These are phyloP conservation scores for Candida albicans DNA, from an alignment of 1,139 yeast species.

Conservation along the genomic window DNA sequence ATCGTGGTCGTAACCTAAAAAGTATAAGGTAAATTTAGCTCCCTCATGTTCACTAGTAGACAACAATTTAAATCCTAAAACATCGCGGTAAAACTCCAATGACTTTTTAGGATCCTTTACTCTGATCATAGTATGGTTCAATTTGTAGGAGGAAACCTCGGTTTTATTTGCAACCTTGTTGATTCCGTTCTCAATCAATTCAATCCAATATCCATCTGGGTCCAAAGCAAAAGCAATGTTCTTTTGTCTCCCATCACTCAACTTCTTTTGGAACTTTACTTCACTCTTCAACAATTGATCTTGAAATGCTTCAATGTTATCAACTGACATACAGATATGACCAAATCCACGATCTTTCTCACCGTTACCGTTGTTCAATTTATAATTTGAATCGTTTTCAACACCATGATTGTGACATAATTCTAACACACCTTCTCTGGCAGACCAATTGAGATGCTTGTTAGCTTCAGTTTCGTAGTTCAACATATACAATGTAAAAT, in stretches of 20 bases:
- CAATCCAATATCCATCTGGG: conserved; percentile 97
- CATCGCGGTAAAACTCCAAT: conserved; percentile 71
- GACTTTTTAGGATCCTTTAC: conserved; percentile 81
- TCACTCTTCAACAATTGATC: conserved; percentile 54
- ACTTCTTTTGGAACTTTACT: conserved; percentile 77
- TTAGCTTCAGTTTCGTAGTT: conserved; percentile 55
- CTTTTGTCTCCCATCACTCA: conserved; percentile 87
- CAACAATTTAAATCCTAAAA: conserved; percentile 76
- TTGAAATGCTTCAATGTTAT: conserved; percentile 69
- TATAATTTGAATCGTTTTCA: conserved; percentile 59
- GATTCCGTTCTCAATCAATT: conserved; percentile 66
- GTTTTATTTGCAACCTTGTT: conserved; percentile 40
- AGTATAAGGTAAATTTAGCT: conserved; percentile 84
- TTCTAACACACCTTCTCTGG: conserved; percentile 78
- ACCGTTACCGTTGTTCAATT: conserved; percentile 76
- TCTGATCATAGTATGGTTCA: conserved; percentile 93
- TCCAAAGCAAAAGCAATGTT: conserved; percentile 92
- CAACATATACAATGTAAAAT: conserved; percentile 68
- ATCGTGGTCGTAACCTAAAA: conserved; percentile 66
- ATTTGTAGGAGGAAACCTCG: conserved; percentile 48
- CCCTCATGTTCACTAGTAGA: conserved; percentile 54
- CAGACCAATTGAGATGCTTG: conserved; percentile 48
- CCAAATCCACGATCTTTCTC: conserved; percentile 91
- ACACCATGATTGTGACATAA: conserved; percentile 80
- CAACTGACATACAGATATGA: conserved; percentile 85